A percentile compares a stretch with the other conserved stretches of the same genome.
These are phyloP conservation scores for Apiospora saccharicola DNA, from an alignment of 2,329 filamentous ascomycete genomes.

Conservation along the genomic window DNA sequence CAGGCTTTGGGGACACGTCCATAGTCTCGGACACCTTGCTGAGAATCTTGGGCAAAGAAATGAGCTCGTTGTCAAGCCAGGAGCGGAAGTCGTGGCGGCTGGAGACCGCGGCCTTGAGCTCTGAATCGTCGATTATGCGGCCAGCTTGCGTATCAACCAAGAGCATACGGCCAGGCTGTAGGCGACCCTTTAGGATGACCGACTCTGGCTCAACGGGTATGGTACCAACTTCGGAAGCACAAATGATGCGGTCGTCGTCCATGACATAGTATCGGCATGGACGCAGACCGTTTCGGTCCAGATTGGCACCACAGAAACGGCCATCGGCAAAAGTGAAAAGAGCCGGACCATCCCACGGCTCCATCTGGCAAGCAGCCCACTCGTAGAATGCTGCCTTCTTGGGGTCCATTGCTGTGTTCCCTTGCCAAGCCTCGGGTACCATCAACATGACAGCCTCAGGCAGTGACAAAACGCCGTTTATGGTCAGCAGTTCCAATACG, in stretches of 20 bases:
- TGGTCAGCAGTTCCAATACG: constrained; percentile 89
- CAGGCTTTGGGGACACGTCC: constrained; percentile 72
- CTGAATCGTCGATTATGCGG: constrained; percentile 91
- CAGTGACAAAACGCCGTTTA: constrained; percentile 94
- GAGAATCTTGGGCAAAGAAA: constrained; percentile 80
- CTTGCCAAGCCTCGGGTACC: constrained; percentile 98
- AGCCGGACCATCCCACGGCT: constrained; percentile 96
- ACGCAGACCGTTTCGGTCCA: constrained; percentile 93
- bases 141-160: constrained; percentile 89
- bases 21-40: constrained; percentile 65
- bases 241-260: constrained; percentile 96
- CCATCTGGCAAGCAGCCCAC: constrained; percentile 98
- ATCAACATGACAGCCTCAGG: constrained; percentile 98
- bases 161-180: constrained; percentile 95
- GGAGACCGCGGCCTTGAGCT: constrained; percentile 90
- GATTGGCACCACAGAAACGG: constrained; percentile 94
- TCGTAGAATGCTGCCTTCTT: constrained; percentile 98
- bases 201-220: constrained; percentile 90
- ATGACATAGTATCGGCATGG: constrained; percentile 97
- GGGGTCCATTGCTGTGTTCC: constrained; percentile 89
- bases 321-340: constrained; percentile 98
- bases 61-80: constrained; percentile 86
- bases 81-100: constrained; percentile 84
- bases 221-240: constrained; percentile 94
- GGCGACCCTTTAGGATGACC: constrained; percentile 89